Conservation (phyloP, 139 green algal species). For the Coccomyxa sp. region DNA sequence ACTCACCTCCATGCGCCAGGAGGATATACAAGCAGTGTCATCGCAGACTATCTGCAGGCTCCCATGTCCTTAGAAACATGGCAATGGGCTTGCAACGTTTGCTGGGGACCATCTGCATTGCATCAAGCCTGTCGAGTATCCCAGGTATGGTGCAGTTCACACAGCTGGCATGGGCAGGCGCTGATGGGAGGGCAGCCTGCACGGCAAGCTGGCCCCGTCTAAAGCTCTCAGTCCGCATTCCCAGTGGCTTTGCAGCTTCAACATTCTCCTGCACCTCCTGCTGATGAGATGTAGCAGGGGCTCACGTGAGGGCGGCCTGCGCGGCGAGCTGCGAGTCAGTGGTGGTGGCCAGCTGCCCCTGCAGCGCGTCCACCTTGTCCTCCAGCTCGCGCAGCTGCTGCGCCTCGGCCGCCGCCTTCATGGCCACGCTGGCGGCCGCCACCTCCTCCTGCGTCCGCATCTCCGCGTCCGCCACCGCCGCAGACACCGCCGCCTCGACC, state of each 20-base stretch:
- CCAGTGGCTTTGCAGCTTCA: neutral
- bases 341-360: conserved; percentile 9
- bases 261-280: too few relatives aligned
- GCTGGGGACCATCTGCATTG: too few relatives aligned
- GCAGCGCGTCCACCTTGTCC: conserved; percentile 17
- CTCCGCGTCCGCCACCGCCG: conserved; percentile 17
- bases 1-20: too few relatives aligned
- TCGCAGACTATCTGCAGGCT: too few relatives aligned
- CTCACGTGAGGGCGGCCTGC: conserved; percentile 7
- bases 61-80: too few relatives aligned
- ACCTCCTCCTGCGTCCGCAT: conserved; percentile 12
- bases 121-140: too few relatives aligned
- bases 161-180: neutral
- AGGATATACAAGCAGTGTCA: too few relatives aligned
- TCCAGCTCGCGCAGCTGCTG: conserved; percentile 28
- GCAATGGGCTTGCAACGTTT: too few relatives aligned
- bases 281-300: neutral
- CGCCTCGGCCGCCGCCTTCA: conserved; percentile 18
- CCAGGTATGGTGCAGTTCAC: neutral
- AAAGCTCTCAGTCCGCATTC: neutral
- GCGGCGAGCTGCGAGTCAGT: conserved; percentile 10
- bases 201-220: neutral
- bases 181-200: neutral
- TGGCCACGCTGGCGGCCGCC: conserved; percentile 3
- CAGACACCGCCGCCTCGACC: conserved; percentile 17